Evolutionary conservation across 495 filamentous ascomycete genomes (phyloP), one percentile per base, ranked within the genome.

Genomic region (Talaromyces nanjingensis): DNA sequence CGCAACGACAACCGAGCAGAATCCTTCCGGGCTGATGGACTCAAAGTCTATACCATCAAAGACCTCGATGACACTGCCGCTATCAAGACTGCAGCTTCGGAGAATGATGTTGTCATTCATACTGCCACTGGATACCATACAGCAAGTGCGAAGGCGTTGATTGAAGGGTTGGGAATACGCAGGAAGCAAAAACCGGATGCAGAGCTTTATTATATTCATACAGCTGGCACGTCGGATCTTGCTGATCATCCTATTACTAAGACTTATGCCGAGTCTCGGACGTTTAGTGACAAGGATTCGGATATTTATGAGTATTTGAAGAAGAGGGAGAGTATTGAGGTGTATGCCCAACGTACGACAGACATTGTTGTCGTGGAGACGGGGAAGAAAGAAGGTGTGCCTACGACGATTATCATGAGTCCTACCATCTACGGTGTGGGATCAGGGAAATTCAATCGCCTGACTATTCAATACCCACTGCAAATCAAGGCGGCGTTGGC

Each of bases 191-290:
- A 68, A 5, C 7, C 20, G 33, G 6, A 74, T 71, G 0, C 69
- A 70, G 63, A 69, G 16, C 68, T 73, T 6, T 72, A 68, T 68
- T 65, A 71, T 16, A 70, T 81, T 18, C 73, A 81, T 60, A 81
- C 76, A n/a, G 77, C 79, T 6, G 79, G 81, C n/a, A 78, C 76
- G 0, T 82, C 80, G 6, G 81, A 80, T 66, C 25, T 85, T 1
- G 73, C 67, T 27, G 78, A 83, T 67, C 72, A 71, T 29, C 80
- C 80, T 9, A 69, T 81, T 34, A 70, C 76, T 2, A 64, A 64
- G 16, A 34, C 8, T 1, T 76, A 73, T 53, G 56, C 64, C 3
- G 74, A 78, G 56, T 42, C 29, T 2, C 71, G 68, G 37, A 67
- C 70, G 29, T 81, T 81, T 65, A 72, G 73, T 59, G 81, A 84